Evolutionary conservation across 1,284 basidiomycete genomes (phyloP), one percentile per base, ranked within the genome.

Genomic region (Cryptococcus jaspeensis): DNA sequence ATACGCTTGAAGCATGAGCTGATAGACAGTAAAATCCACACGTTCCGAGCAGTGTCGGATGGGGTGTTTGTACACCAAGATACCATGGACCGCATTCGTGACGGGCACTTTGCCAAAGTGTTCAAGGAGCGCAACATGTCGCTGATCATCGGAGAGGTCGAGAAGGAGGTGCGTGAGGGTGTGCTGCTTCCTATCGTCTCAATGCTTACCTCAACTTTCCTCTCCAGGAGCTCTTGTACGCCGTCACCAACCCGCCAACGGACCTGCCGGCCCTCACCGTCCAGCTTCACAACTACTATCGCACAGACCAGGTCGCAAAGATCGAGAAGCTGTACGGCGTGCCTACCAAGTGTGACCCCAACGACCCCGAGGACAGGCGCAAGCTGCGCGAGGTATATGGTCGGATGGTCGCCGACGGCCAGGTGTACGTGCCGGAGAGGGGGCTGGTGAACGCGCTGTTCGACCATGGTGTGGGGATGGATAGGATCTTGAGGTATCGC

Each of bases 231-330:
- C 53, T 62, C 22, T 43, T 66, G 50, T 66, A 66, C 50, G 54
- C 54, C 28, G 60, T 52, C 3, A 66, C 62, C 18, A 66, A 66
- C 59, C 60, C 64, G 18, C 64, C 64, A 2, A 46, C 39, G 39
- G 38, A 53, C 20, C 36, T 52, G 0, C 46, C 43, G 12, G 59
- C 57, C 54, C 53, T 66, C 15, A 22, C 44, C 15, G 46, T 50
- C 15, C 62, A 66, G 60, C 55, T 66, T 12, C 40, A 51, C 40
- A 66, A 66, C 59, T 66, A 66, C 57, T 66, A 66, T 53, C 54
- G 46, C 13, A 37, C 38, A 8, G 50, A 56, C 32, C 58, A 55
- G 35, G 60, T 61, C 3, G 50, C 49, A 20, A 53, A 57, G 40
- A 63, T 66, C 46, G 39, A 53, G 23, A 20, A 46, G 32, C 51